Evolutionary conservation across 257 asterid genomes (phyloP), one percentile per base, ranked within the genome.

Genomic region (Primulina huaijiensis): DNA sequence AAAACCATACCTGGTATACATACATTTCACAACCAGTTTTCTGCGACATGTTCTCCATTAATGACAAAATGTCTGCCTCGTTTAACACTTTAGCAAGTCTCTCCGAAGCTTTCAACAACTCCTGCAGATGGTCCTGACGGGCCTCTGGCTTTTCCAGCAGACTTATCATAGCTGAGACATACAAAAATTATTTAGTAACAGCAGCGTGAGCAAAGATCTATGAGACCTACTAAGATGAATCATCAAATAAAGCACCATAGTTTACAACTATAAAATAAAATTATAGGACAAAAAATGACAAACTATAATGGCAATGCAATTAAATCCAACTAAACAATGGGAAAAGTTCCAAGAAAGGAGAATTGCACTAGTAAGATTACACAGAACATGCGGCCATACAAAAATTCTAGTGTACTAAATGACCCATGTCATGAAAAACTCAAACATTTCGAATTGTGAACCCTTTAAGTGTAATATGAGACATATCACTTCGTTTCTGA

Each of bases 61-160:
- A 74, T 73, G 74, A 62, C 27, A 88, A 85, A 69, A 91, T 83
- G 79, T 89, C 97, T 76, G 92, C 84, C 86, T 89, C 97, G 31
- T 73, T 79, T 74, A 88, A 75, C 34, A 84, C 81, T 86, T 80
- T 94, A 62, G 80, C 43, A 64, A 94, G 88, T 83, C 78, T 91
- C 70, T 83, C 91, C 0, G 89, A 81, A 80, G 95, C 95, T 83
- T 85, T 94, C 75, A 23, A 76, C 78, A 87, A 70, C 81, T 84
- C 97, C 61, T 82, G 89, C 75, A 64, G 72, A 78, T 69, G 67
- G 72, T 78, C 82, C 60, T 73, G 81, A 64, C 72, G 68, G 77
- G 72, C 75, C 65, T 79, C 87, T 60, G 78, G 65, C 65, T 80
- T 86, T 59, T 89, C 85, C 62, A 91, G 80, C 19, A 84, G 89